Percentiles rank a stretch among this genome's conserved stretches.
These are phyloP conservation scores for Kwoniella pini DNA, from an alignment of 768 basidiomycete species.

Conservation along the genomic window DNA sequence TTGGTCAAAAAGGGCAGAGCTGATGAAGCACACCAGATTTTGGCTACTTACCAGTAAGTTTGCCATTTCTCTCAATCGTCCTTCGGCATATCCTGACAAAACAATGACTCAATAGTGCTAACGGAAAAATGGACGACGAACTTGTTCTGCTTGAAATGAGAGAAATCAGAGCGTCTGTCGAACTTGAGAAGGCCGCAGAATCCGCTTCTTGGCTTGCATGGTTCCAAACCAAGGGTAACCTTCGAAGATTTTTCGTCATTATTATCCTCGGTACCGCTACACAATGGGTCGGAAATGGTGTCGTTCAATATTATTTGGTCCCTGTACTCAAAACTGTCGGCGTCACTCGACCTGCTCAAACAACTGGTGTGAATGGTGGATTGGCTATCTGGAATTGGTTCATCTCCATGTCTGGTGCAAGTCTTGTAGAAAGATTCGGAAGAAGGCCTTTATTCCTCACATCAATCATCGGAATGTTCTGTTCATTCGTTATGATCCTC, in stretches of 20 bases:
- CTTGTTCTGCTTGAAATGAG: slow-evolving; percentile 42
- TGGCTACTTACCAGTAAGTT: slow-evolving; percentile 43
- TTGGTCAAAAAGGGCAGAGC: slow-evolving; percentile 40
- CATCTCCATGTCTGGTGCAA: slow-evolving; percentile 47
- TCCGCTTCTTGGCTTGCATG: slow-evolving; percentile 17
- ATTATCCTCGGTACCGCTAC: slow-evolving; percentile 26
- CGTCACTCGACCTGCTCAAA: slow-evolving; percentile 38
- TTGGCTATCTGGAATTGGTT: slow-evolving; percentile 34
- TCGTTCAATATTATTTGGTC: slow-evolving; percentile 40
- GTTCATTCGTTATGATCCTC: slow-evolving; percentile 23
- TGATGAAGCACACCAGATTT: slow-evolving; percentile 39
- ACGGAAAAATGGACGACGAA: slow-evolving; percentile 44
- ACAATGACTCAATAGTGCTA: slow-evolving; percentile 20
- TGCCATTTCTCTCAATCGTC: background rate
- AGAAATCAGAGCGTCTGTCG: slow-evolving; percentile 39
- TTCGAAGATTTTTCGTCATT: slow-evolving; percentile 31
- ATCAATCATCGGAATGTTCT: slow-evolving; percentile 29
- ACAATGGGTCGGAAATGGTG: slow-evolving; percentile 34
- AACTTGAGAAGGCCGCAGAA: slow-evolving; percentile 28
- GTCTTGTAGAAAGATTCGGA: slow-evolving; percentile 28
- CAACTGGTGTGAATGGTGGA: slow-evolving; percentile 47
- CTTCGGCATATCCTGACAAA: background rate
- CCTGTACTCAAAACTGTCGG: slow-evolving; percentile 41
- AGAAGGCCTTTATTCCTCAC: slow-evolving; percentile 58
- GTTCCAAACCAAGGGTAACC: slow-evolving; percentile 31